Evolutionary conservation across 768 basidiomycete species (phyloP), one percentile per base, ranked within the genome.

Genomic region (Psilocybe azurescens): DNA sequence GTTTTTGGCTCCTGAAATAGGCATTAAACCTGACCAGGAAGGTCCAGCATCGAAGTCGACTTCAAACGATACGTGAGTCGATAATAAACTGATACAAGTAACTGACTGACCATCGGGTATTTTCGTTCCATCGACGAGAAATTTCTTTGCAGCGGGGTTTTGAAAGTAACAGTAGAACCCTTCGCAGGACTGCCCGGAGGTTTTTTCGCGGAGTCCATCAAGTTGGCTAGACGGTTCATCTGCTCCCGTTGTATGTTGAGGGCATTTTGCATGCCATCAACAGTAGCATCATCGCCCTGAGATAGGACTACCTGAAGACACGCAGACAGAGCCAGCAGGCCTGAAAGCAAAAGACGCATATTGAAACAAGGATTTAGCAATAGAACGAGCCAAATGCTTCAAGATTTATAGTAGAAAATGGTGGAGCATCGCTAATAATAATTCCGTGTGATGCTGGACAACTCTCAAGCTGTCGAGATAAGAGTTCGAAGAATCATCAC

Each of bases 11-110:
- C 72, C 72, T 51, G 87, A 88, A 58, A 90, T 89, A 2, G 89
- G 89, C 67, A 90, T 72, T 39, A 90, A 71, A 8, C 89, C 89
- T 7, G 87, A 74, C 86, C 87, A 89, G 38, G 86, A 88, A 10
- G 88, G 86, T 14, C 89, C 89, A 57, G 88, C 81, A 63, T 90
- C 88, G 63, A 88, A 90, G 59, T 86, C 76, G 14, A 90, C 87
- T 67, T 73, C 70, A 66, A 16, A 71, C 63, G 67, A 69, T 2
- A 41, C 3, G 10, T 62, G 5, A 48, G 36, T 16, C 6, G 14
- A 5, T 41, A 30, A 9, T 39, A 39, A 56, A 33, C 14, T 9
- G 53, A 6, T 13, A 49, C 16, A 53, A 36, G 18, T 30, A 55
- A 16, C n/a, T 8, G 14, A 36, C 53, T 32, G 13, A 77, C 80